Evolutionary conservation across 1,284 basidiomycete genomes (phyloP).

Genomic region (Puccinia novopanici): DNA sequence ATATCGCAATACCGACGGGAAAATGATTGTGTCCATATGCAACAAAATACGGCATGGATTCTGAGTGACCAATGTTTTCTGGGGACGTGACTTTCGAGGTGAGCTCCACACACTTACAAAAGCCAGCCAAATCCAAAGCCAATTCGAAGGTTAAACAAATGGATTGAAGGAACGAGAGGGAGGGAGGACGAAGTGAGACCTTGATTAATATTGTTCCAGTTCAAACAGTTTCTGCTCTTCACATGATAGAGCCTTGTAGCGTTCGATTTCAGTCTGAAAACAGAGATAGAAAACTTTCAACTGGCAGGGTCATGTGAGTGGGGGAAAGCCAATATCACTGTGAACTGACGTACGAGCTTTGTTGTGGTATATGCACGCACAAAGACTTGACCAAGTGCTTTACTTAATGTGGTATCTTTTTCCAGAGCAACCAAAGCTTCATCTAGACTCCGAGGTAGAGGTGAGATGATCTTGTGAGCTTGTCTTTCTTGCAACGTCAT

Average conservation of each 20-base stretch:
- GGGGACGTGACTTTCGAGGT: no score
- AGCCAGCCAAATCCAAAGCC: no score
- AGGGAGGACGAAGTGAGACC: background rate
- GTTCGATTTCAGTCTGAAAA: constrained; percentile 38
- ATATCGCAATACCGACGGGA: no score
- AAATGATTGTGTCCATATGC: no score
- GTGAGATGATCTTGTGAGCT: constrained; percentile 34
- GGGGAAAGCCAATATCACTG: no score
- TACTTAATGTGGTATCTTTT: constrained; percentile 39
- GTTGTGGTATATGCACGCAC: constrained; percentile 43
- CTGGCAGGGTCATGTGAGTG: no score
- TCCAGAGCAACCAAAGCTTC: constrained; percentile 39
- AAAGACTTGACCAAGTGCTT: constrained; percentile 49
- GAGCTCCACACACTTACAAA: no score
- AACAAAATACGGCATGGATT: no score
- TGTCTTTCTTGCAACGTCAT: constrained; percentile 41
- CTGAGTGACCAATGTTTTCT: no score
- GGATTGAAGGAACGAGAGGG: background rate
- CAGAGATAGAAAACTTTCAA: background rate
- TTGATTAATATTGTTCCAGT: constrained; percentile 36
- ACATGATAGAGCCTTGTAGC: constrained; percentile 29
- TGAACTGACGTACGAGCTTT: constrained; percentile 23
- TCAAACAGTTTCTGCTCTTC: constrained; percentile 33
- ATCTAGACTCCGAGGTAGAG: constrained; percentile 38
- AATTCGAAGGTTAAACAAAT: no score